Percentiles rank a stretch among this genome's conserved stretches.
phyloP scores from a whole-genome alignment of 352 stramenopile species.

The Phytophthora sansomeana region DNA sequence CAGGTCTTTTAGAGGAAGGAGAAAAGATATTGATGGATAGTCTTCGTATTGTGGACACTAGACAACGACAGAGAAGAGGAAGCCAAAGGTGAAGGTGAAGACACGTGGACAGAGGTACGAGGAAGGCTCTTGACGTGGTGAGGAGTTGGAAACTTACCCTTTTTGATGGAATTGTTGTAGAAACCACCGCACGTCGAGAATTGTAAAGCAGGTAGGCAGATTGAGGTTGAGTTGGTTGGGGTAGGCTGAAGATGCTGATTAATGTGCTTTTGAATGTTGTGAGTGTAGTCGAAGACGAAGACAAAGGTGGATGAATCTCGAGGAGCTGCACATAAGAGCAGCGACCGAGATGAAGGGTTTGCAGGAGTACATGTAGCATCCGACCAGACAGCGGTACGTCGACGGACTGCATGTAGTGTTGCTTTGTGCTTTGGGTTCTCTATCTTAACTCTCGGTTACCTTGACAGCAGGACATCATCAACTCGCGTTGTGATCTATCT shows the following conservation, averaged over 20 bases:
- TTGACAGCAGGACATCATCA: slow-evolving; percentile 65
- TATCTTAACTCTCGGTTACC: neutral
- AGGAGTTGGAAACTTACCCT: neutral
- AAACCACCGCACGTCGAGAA: slow-evolving; percentile 8
- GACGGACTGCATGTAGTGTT: neutral
- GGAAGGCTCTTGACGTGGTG: neutral
- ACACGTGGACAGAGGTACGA: slow-evolving; percentile 24
- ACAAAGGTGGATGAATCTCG: slow-evolving; percentile 6
- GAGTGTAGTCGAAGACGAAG: slow-evolving; percentile 10
- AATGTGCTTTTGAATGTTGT: neutral
- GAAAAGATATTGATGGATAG: neutral
- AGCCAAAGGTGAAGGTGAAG: slow-evolving; percentile 26
- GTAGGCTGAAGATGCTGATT: neutral
- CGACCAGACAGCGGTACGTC: slow-evolving; percentile 16
- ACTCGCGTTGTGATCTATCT: slow-evolving; percentile 66
- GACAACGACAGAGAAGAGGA: slow-evolving; percentile 12
- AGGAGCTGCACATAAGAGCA: slow-evolving; percentile 34
- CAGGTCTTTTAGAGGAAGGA: neutral
- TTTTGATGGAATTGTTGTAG: slow-evolving; percentile 6
- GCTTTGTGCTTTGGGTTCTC: neutral
- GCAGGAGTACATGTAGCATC: slow-evolving; percentile 1
- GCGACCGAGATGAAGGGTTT: slow-evolving; percentile 14
- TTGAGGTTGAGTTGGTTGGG: neutral
- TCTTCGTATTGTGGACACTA: slow-evolving; percentile 1
- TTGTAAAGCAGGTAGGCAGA: slow-evolving; percentile 10